Evolutionary conservation across 179 eudicot genomes (phyloP).

Genomic region (Silene vulgaris): DNA sequence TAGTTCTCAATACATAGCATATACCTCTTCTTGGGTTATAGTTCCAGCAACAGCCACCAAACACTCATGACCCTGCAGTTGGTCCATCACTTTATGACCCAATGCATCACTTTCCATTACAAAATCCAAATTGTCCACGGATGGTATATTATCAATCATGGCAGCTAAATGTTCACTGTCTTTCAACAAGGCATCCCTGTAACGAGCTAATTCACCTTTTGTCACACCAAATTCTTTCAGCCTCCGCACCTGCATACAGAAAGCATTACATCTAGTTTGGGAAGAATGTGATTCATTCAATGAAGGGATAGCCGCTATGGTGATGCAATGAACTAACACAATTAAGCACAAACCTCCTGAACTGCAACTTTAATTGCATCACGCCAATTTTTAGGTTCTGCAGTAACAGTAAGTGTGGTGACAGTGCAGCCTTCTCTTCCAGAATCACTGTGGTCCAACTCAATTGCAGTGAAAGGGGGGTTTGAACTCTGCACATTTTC

Average conservation of each 20-base stretch:
- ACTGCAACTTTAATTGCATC: constrained; percentile 93
- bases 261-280: constrained; percentile 7
- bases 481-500: constrained; percentile 72
- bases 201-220: constrained; percentile 92
- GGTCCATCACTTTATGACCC: constrained; percentile 96
- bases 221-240: constrained; percentile 98
- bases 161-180: constrained; percentile 99
- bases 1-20: background rate
- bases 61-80: constrained; percentile 88
- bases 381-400: constrained; percentile 95
- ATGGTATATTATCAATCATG: constrained; percentile 93
- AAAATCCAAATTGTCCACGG: constrained; percentile 96
- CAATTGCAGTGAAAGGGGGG: constrained; percentile 94
- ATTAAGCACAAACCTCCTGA: constrained; percentile 67
- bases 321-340: background rate
- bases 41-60: constrained; percentile 88
- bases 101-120: constrained; percentile 98
- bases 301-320: background rate
- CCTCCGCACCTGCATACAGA: constrained; percentile 72
- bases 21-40: constrained; percentile 89
- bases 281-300: background rate
- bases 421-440: constrained; percentile 99
- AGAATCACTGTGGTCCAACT: constrained; percentile 99
- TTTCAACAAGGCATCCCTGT: constrained; percentile 85
- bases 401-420: constrained; percentile 96